phyloP scores from a whole-genome alignment of 306 rosid species.

The Malus sieversii region DNA sequence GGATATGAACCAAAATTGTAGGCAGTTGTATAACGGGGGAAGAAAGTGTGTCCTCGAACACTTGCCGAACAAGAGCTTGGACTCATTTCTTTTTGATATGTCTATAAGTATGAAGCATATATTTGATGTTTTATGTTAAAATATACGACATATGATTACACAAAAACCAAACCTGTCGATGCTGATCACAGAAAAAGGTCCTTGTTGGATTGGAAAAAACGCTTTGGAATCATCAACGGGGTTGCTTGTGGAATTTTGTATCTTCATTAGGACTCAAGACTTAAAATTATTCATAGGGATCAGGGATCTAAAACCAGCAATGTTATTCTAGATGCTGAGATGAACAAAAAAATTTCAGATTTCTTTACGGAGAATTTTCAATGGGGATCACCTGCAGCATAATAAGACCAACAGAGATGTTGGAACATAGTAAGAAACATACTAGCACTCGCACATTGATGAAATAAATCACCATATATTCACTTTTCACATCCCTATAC shows the following conservation, averaged over 20 bases:
- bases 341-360: constrained; percentile 57
- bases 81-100: constrained; percentile 29
- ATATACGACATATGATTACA: neutral
- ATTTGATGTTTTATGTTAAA: neutral
- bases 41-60: constrained; percentile 52
- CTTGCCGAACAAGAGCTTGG: too few relatives aligned
- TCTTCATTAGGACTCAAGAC: constrained; percentile 54
- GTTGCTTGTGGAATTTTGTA: constrained; percentile 51
- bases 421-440: constrained; percentile 54
- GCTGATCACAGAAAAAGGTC: constrained; percentile 26
- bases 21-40: constrained; percentile 38
- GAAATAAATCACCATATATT: neutral
- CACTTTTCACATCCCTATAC: neutral
- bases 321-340: constrained; percentile 32
- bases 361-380: constrained; percentile 57
- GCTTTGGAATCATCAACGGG: constrained; percentile 32
- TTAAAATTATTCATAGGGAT: constrained; percentile 42
- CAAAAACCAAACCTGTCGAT: neutral
- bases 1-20: constrained; percentile 52
- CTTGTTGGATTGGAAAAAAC: constrained; percentile 34
- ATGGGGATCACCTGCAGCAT: constrained; percentile 34
- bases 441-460: neutral
- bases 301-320: constrained; percentile 47
- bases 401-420: constrained; percentile 31
- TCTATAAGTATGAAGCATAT: neutral